These are phyloP conservation scores for Penicillium sp. DNA, from an alignment of 2,329 filamentous ascomycete species.

Conservation along the genomic window DNA sequence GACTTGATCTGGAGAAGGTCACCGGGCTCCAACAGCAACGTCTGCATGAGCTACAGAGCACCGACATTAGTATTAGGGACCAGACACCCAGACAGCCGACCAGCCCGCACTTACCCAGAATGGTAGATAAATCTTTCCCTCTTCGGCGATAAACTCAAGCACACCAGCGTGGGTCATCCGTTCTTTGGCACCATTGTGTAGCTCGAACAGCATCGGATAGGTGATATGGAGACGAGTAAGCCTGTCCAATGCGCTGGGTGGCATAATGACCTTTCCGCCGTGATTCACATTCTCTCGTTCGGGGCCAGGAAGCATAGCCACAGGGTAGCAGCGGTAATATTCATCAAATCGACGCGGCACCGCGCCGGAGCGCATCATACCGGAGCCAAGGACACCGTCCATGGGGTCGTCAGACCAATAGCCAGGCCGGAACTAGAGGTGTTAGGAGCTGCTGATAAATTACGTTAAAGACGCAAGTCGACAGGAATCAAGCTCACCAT, in stretches of 20 bases:
- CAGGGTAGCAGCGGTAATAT: conserved; percentile 95
- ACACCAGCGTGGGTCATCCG: conserved; percentile 90
- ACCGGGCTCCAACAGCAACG: conserved; percentile 80
- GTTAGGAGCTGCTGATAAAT: conserved; percentile 13
- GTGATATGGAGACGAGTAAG: conserved; percentile 93
- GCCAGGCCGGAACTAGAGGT: conserved; percentile 43
- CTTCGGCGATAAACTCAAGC: conserved; percentile 94
- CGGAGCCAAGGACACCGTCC: conserved; percentile 53
- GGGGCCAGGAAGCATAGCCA: conserved; percentile 87
- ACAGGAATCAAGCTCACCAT: conserved; percentile 25
- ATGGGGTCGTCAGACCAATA: conserved; percentile 55
- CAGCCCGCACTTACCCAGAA: conserved; percentile 67
- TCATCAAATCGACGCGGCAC: conserved; percentile 83
- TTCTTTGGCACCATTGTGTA: conserved; percentile 79
- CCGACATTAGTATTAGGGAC: not conserved
- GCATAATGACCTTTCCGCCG: conserved; percentile 95
- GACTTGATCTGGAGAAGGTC: conserved; percentile 94
- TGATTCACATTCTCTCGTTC: conserved; percentile 90
- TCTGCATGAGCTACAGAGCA: conserved; percentile 77
- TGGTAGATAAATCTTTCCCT: conserved; percentile 92
- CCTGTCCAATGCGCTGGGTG: conserved; percentile 94
- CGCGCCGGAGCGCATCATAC: conserved; percentile 51
- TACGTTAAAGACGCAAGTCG: not conserved
- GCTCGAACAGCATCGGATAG: conserved; percentile 95
- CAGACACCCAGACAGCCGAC: not conserved